Conservation (phyloP, 2,329 filamentous ascomycete species). For the Juglanconis sp. region DNA sequence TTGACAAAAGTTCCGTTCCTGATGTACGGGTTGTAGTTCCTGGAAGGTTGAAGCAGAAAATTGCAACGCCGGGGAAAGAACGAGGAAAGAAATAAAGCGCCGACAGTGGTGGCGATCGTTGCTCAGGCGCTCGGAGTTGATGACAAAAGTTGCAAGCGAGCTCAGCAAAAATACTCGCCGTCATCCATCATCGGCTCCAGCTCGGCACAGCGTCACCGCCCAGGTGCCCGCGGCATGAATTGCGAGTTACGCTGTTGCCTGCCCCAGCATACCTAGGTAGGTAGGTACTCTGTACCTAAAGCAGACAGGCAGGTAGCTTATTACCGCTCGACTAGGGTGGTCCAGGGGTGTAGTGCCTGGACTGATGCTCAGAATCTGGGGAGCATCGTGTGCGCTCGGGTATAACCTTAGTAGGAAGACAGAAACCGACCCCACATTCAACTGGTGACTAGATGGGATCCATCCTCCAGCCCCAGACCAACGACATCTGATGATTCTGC, state of each 20-base stretch:
- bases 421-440: too few relatives aligned
- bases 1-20: not conserved
- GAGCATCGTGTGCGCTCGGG: too few relatives aligned
- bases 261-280: not conserved
- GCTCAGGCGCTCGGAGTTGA: slow-evolving; percentile 1
- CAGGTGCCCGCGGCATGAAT: not conserved
- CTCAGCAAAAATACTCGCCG: slow-evolving; percentile 6
- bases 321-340: too few relatives aligned
- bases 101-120: slow-evolving; percentile 10
- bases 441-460: too few relatives aligned
- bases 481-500: too few relatives aligned
- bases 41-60: not conserved
- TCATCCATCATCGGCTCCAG: slow-evolving; percentile 5
- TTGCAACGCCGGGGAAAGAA: not conserved
- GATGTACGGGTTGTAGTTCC: not conserved
- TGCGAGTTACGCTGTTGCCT: not conserved
- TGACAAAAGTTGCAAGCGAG: slow-evolving; percentile 6
- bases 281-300: not conserved
- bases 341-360: too few relatives aligned
- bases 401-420: too few relatives aligned
- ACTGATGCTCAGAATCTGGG: too few relatives aligned
- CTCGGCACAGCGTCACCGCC: not conserved
- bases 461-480: too few relatives aligned
- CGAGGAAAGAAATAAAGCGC: not conserved
- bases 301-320: too few relatives aligned